Evolutionary conservation across 306 rosid species (phyloP), one percentile per base, ranked within the genome.

Genomic region (Coriaria nepalensis): DNA sequence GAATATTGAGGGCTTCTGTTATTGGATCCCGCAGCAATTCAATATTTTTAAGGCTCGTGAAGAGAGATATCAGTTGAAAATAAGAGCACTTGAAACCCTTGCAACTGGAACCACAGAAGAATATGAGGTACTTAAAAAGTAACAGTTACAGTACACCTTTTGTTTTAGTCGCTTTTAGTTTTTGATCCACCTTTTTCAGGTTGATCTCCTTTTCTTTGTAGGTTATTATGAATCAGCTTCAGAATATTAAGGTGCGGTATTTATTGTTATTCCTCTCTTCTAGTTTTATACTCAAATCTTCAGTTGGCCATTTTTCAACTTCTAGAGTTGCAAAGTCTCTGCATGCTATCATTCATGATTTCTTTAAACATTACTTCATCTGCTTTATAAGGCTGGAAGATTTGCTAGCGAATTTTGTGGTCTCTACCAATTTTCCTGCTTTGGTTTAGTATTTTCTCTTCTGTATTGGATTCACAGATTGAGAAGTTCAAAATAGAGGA

Each of bases 31-130:
- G 68, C 72, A 88, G 95, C 93, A 81, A 68, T 78, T 67, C 75
- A 75, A 68, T 66, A 66, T 73, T 55, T 75, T 73, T 66, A 78
- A 76, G 74, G 62, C 75, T 61, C 93, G 94, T 9, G 98, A 92
- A 71, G 93, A 74, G 67, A 92, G 80, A 73, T 79, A 75, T 54
- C 85, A 71, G 56, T 63, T 73, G 46, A 82, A 58, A 83, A 63
- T 92, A 13, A 75, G 64, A 71, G 93, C 70, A 6, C 94, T 92
- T 51, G 96, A 92, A 70, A 67, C 87, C 40, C 78, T 92, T 63
- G 79, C 93, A 34, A 57, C 69, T 5, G 96, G 96, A 57, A 61
- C 87, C 33, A 52, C 73, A 7, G 87, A 77, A 73, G 98, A 92
- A 72, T 73, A 69, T 52, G 86, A 85, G 95, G 98, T 82, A 56